Evolutionary conservation across 1,284 basidiomycete species (phyloP).

Genomic region (Veloboletus limbatus): DNA sequence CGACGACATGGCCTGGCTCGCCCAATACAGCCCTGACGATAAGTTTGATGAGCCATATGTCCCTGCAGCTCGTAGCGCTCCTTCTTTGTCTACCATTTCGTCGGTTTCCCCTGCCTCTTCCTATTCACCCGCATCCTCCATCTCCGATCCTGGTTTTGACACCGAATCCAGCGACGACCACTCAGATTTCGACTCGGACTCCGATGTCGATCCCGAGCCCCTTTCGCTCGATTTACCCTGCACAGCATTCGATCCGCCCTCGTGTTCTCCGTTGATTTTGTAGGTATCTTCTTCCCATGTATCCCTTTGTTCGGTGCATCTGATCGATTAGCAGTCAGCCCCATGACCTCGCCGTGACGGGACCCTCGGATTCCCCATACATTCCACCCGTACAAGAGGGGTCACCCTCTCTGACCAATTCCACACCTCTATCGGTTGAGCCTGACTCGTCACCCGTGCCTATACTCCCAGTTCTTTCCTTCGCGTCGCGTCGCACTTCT

Average conservation of each 20-base stretch:
- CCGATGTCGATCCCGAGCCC: constrained; percentile 25
- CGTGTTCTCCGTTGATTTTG: constrained; percentile 23
- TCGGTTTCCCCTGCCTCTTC: constrained; percentile 24
- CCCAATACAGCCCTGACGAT: constrained; percentile 35
- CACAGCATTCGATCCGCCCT: constrained; percentile 10
- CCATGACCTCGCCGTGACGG: constrained; percentile 6
- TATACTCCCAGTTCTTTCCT: neutral
- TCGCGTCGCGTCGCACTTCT: constrained; percentile 6
- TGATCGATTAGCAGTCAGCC: constrained; percentile 25
- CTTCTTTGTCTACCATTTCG: constrained; percentile 29
- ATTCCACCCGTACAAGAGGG: constrained; percentile 11
- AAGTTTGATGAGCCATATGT: constrained; percentile 30
- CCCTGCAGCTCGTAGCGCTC: constrained; percentile 19
- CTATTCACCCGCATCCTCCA: constrained; percentile 20
- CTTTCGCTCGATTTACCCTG: constrained; percentile 17
- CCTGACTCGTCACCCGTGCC: neutral
- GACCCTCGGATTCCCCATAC: constrained; percentile 13
- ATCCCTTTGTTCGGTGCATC: constrained; percentile 6
- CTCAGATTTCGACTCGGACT: constrained; percentile 30
- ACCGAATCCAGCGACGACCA: constrained; percentile 26
- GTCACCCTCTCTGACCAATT: constrained; percentile 4
- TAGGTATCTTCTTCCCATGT: constrained; percentile 11
- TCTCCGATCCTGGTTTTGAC: constrained; percentile 21
- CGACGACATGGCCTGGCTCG: constrained; percentile 35
- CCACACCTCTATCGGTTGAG: constrained; percentile 1